Conservation (phyloP, 495 filamentous ascomycete species). For the Xylaria flabelliformis region DNA sequence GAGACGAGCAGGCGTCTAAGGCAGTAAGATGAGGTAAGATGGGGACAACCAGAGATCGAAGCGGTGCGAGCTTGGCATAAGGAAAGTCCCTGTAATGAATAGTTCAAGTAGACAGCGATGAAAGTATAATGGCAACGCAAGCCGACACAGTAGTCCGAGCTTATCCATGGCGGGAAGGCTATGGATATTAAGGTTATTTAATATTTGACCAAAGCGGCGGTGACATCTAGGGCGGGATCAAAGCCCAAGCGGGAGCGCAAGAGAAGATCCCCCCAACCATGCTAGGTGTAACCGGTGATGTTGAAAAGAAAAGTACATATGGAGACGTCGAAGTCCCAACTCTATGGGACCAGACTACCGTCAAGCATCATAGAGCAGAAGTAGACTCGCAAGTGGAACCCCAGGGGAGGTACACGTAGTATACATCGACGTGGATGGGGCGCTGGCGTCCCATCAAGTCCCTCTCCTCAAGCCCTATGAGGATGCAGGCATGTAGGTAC, state of each 20-base stretch:
- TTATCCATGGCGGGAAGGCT: conserved; percentile 41
- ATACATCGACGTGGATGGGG: conserved; percentile 40
- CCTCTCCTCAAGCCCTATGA: conserved; percentile 38
- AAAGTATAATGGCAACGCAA: conserved; percentile 25
- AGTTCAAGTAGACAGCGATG: conserved; percentile 13
- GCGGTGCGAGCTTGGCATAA: conserved; percentile 22
- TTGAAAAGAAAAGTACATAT: conserved; percentile 42
- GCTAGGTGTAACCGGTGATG: conserved; percentile 48
- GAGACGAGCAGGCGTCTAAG: conserved; percentile 25
- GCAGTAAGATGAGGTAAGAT: conserved; percentile 34
- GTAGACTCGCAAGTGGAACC: conserved; percentile 41
- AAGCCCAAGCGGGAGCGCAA: conserved; percentile 37
- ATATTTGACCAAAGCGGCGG: conserved; percentile 43
- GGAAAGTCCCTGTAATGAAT: conserved; percentile 28
- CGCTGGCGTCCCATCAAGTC: conserved; percentile 18
- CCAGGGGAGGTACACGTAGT: conserved; percentile 35
- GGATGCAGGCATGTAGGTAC: conserved; percentile 15
- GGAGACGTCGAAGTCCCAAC: conserved; percentile 40
- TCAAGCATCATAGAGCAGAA: conserved; percentile 40
- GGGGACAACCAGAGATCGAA: conserved; percentile 24
- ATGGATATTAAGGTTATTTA: conserved; percentile 47
- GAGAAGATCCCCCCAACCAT: conserved; percentile 43
- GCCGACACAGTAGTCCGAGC: conserved; percentile 26
- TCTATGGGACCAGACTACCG: conserved; percentile 36
- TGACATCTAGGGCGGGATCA: conserved; percentile 44